Conservation (phyloP, 495 filamentous ascomycete genomes). For the Hyaloscypha finlandica region DNA sequence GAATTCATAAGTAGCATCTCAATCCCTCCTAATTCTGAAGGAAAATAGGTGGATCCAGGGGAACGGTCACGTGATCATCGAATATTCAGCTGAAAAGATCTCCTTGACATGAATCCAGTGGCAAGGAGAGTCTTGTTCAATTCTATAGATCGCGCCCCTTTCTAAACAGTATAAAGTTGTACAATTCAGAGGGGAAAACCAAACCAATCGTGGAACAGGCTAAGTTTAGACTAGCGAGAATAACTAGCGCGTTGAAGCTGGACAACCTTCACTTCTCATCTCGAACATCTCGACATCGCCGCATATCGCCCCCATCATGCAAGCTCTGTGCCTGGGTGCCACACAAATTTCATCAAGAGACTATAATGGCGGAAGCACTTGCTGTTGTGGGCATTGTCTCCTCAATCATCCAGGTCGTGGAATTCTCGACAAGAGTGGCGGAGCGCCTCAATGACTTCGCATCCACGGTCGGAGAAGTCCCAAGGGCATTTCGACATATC, state of each 20-base stretch:
- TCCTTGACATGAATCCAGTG: too few relatives aligned
- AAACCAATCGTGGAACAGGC: background rate
- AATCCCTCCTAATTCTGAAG: too few relatives aligned
- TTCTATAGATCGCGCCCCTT: too few relatives aligned
- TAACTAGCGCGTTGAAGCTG: background rate
- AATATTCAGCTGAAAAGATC: too few relatives aligned
- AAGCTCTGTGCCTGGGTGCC: background rate
- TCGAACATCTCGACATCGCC: background rate
- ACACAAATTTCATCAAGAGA: background rate
- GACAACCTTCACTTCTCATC: background rate
- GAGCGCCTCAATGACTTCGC: constrained; percentile 36
- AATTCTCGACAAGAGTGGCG: constrained; percentile 33
- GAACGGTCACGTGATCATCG: too few relatives aligned
- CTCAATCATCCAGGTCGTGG: constrained; percentile 37
- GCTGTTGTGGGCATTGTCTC: constrained; percentile 34
- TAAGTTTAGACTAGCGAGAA: background rate
- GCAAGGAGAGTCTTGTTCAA: too few relatives aligned
- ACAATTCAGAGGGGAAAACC: too few relatives aligned
- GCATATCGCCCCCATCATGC: background rate
- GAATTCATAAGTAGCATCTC: too few relatives aligned
- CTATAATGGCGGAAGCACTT: constrained; percentile 32
- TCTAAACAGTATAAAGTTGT: too few relatives aligned
- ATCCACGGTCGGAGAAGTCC: constrained; percentile 27
- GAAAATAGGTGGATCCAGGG: too few relatives aligned
- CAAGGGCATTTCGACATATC: constrained; percentile 37